phyloP scores from a whole-genome alignment of 306 rosid species.

The Quillaja saponaria region DNA sequence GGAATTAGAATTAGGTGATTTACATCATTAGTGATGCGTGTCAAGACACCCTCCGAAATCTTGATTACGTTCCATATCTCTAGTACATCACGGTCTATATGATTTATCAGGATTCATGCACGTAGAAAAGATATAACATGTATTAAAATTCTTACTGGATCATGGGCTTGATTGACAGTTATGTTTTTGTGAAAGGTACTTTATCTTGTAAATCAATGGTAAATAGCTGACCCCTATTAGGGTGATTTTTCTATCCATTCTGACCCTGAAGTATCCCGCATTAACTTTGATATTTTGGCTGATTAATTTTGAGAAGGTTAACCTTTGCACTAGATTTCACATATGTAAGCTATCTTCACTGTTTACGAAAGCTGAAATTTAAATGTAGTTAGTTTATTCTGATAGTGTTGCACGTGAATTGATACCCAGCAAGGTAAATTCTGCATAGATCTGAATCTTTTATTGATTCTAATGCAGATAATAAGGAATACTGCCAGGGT shows the following conservation, averaged over 20 bases:
- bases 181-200: neutral
- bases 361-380: neutral
- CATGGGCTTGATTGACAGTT: slow-evolving; percentile 14
- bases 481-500: slow-evolving; percentile 78
- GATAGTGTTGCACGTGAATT: neutral
- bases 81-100: too few relatives aligned
- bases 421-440: neutral
- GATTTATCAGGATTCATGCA: too few relatives aligned
- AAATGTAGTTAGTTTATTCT: neutral
- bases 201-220: neutral
- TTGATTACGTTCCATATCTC: neutral
- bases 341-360: neutral
- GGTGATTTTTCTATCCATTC: slow-evolving; percentile 8
- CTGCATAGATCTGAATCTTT: slow-evolving; percentile 24
- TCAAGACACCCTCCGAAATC: neutral
- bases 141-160: neutral
- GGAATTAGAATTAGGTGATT: neutral
- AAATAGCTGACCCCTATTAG: neutral
- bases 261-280: slow-evolving; percentile 10
- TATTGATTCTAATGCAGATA: slow-evolving; percentile 58
- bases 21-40: neutral
- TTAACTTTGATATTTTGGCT: slow-evolving; percentile 9
- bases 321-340: neutral
- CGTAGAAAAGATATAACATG: neutral
- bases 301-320: slow-evolving; percentile 7